These are phyloP conservation scores for Cinnamomum chago DNA, from an alignment of 164 flowering plant genomes.

Conservation along the genomic window DNA sequence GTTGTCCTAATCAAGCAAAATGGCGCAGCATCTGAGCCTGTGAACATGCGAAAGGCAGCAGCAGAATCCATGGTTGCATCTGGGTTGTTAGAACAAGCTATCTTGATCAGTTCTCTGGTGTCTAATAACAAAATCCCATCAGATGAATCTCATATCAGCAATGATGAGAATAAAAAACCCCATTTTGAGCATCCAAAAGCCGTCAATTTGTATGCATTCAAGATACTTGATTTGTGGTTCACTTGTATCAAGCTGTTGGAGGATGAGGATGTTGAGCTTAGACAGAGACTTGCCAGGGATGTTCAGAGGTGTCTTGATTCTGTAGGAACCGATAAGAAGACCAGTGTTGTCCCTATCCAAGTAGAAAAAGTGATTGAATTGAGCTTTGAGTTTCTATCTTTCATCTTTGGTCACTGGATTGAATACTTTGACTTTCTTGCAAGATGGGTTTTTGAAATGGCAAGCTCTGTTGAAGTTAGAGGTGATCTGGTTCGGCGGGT, in stretches of 20 bases:
- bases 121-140: conserved; percentile 24
- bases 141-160: conserved; percentile 10
- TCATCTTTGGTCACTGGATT: conserved; percentile 73
- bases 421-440: conserved; percentile 57
- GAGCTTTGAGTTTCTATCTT: conserved; percentile 71
- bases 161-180: not conserved
- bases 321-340: conserved; percentile 14
- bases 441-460: conserved; percentile 45
- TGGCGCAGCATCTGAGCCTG: conserved; percentile 70
- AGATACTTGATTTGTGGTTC: conserved; percentile 67
- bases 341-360: conserved; percentile 51
- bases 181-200: conserved; percentile 32
- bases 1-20: conserved; percentile 43
- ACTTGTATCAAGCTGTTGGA: conserved; percentile 76
- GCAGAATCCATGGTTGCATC: conserved; percentile 82
- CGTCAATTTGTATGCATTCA: conserved; percentile 44
- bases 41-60: conserved; percentile 78
- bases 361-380: conserved; percentile 79
- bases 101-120: conserved; percentile 37
- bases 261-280: conserved; percentile 79
- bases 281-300: conserved; percentile 60
- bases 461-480: conserved; percentile 30
- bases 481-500: conserved; percentile 84
- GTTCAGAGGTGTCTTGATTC: conserved; percentile 50
- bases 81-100: conserved; percentile 74